Evolutionary conservation across 1,284 basidiomycete genomes (phyloP), one percentile per base, ranked within the genome.

Genomic region (Trichosporon faecale): DNA sequence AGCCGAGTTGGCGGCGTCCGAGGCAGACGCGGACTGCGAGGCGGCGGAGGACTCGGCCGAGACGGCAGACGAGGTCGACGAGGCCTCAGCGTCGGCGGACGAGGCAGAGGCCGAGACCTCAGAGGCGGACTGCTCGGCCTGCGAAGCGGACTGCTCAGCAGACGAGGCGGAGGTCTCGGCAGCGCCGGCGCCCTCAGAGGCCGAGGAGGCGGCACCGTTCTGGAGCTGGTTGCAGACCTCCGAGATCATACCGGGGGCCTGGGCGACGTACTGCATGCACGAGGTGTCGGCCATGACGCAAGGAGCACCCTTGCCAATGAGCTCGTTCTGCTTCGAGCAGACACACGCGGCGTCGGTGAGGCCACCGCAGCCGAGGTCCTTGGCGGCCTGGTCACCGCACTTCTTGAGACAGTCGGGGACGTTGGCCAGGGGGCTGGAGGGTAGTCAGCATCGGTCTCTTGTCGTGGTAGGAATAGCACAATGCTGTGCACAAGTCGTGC

Each of bases 201-300:
- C 11, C 35, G 35, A 37, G 11, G 35, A 37, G 12, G 35, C 66
- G n/a, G 25, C 35, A 46, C 69, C 66, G 35, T 63, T 33, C 40
- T 61, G 40, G 18, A 23, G 1, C 44, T 63, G 64, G 66, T 66
- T 65, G 64, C 23, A 64, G n/a, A 49, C 3, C 18, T 31, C 55
- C 23, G 63, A 46, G 12, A 61, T n/a, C 5, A 61, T 18, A 18
- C 27, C 14, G 21, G 25, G 16, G 18, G 31, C 40, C 66, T 65
- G 64, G 70, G 65, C 61, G 33, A 63, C 61, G 69, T 52, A 65
- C 60, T 64, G 44, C 31, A 35, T 49, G 49, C 29, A 46, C 27
- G 7, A 18, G 9, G 33, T n/a, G 68, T 69, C 29, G 46, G 55
- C 37, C 21, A 29, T 11, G 31, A 64, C 16, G 12, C 52, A 33